Evolutionary conservation across 2,329 filamentous ascomycete genomes (phyloP).

Genomic region (Hymenoscyphus repandus): DNA sequence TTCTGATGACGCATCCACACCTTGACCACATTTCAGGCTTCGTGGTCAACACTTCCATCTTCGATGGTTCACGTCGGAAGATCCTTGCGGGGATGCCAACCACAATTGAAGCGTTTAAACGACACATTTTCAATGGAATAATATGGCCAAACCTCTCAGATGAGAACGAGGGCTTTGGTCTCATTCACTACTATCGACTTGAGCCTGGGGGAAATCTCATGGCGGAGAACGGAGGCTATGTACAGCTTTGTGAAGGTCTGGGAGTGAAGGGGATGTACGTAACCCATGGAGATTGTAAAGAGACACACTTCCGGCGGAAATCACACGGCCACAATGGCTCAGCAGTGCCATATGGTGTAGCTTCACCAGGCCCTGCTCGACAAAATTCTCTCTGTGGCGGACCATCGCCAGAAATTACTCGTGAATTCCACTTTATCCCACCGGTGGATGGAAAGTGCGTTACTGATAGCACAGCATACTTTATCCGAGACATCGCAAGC

Average conservation of each 20-base stretch:
- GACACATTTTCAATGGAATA: conserved; percentile 93
- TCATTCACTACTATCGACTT: conserved; percentile 85
- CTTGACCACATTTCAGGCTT: conserved; percentile 90
- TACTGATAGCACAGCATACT: conserved; percentile 87
- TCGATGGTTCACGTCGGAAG: conserved; percentile 77
- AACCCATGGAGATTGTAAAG: conserved; percentile 85
- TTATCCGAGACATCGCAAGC: conserved; percentile 71
- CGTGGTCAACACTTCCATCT: conserved; percentile 85
- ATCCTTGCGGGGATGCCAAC: conserved; percentile 78
- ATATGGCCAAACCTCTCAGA: conserved; percentile 98
- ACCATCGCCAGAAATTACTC: background rate
- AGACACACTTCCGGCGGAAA: conserved; percentile 30
- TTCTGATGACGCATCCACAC: conserved; percentile 95
- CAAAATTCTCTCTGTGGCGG: background rate
- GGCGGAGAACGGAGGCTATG: conserved; percentile 80
- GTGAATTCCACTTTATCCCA: background rate
- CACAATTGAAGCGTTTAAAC: conserved; percentile 89
- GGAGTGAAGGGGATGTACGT: conserved; percentile 82
- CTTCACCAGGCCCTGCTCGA: background rate
- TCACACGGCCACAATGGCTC: background rate
- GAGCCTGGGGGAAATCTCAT: conserved; percentile 84
- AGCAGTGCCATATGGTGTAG: background rate
- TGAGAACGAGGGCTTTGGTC: conserved; percentile 87
- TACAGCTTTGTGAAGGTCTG: conserved; percentile 84
- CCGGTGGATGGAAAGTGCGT: conserved; percentile 45